Evolutionary conservation across 2,329 filamentous ascomycete species (phyloP).

Genomic region (Mycosphaerella sp.): DNA sequence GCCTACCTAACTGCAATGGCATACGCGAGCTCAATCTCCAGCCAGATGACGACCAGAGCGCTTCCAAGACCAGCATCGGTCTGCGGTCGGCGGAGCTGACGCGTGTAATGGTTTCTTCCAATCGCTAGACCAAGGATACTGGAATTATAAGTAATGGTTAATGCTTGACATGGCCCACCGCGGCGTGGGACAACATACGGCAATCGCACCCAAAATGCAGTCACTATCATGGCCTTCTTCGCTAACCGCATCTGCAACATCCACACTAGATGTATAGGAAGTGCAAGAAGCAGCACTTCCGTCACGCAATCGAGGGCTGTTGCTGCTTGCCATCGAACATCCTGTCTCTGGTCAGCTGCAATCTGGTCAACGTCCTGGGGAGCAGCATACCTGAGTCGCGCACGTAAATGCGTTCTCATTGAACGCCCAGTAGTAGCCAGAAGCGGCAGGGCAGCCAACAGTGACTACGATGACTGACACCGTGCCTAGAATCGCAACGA

Average conservation of each 20-base stretch:
- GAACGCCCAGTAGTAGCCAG: constrained; percentile 28
- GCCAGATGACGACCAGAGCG: constrained; percentile 33
- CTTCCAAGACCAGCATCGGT: constrained; percentile 32
- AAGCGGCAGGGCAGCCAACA: constrained; percentile 23
- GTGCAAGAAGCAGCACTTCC: constrained; percentile 30
- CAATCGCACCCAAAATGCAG: constrained; percentile 36
- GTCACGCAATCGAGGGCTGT: constrained; percentile 37
- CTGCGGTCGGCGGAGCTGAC: constrained; percentile 21
- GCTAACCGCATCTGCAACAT: constrained; percentile 33
- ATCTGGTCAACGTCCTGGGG: background rate
- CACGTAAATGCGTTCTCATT: constrained; percentile 23
- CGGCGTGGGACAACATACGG: constrained; percentile 25
- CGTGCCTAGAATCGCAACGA: constrained; percentile 25
- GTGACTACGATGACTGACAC: constrained; percentile 28
- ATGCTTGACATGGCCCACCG: background rate
- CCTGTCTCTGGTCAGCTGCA: constrained; percentile 17
- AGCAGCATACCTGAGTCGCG: constrained; percentile 24
- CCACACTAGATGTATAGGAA: constrained; percentile 35
- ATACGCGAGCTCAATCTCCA: constrained; percentile 37
- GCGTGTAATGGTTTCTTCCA: constrained; percentile 33
- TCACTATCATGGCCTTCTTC: constrained; percentile 33
- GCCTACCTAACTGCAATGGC: constrained; percentile 32
- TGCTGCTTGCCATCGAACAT: constrained; percentile 34
- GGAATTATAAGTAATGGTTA: background rate
- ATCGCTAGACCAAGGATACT: constrained; percentile 34